Conservation (phyloP, 345 rosid species). For the Syzygium oleosum region DNA sequence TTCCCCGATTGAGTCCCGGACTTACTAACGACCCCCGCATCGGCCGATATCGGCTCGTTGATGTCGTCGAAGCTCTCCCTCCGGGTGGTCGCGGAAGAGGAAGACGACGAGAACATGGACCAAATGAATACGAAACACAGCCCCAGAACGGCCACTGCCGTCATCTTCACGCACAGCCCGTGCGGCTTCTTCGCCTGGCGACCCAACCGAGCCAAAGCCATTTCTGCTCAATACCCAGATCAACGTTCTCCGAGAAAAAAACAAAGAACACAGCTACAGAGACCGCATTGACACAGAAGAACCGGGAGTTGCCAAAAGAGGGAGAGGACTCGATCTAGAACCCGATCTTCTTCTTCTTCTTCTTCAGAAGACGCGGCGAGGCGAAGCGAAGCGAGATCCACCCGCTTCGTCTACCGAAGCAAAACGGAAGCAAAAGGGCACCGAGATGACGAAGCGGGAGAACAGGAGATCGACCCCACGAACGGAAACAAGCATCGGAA, state of each 20-base stretch:
- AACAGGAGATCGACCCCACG: neutral
- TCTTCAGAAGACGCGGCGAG: neutral
- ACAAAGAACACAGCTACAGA: neutral
- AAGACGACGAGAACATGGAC: conserved; percentile 66
- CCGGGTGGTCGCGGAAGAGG: conserved; percentile 49
- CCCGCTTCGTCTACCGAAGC: neutral
- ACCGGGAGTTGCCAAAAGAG: neutral
- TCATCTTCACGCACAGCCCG: conserved; percentile 65
- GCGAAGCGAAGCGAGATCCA: neutral
- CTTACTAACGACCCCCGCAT: neutral
- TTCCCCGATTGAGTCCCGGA: neutral
- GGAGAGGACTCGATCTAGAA: neutral
- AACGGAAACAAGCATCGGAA: too few species aligned
- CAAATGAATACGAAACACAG: conserved; percentile 80
- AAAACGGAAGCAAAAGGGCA: neutral
- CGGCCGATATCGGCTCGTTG: conserved; percentile 59
- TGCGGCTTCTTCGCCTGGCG: conserved; percentile 72
- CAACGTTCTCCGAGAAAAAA: neutral
- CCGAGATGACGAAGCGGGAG: neutral
- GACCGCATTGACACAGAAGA: neutral
- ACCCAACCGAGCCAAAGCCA: conserved; percentile 57
- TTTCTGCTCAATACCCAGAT: conserved; percentile 1
- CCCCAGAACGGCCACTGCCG: conserved; percentile 64
- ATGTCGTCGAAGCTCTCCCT: conserved; percentile 89
- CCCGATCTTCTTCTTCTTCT: neutral